These are phyloP conservation scores for Candida suzukii DNA, from an alignment of 805 yeast genomes.

Conservation along the genomic window DNA sequence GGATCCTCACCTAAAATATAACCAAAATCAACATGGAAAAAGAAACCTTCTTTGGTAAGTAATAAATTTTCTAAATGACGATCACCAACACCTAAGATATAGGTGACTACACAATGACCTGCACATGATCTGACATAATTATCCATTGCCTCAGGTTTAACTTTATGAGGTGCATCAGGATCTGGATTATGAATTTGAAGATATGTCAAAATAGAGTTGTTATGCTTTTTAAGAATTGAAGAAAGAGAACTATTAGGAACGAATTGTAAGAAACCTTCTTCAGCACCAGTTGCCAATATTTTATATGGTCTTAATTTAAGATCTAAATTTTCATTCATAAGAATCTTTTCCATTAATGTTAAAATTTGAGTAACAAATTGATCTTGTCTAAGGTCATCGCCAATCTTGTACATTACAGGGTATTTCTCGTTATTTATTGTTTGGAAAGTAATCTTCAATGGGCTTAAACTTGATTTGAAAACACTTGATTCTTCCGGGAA, in stretches of 20 bases:
- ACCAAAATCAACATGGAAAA: slow-evolving; percentile 98
- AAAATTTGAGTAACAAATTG: slow-evolving; percentile 95
- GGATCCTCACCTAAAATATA: slow-evolving; percentile 96
- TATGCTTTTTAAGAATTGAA: slow-evolving; percentile 62
- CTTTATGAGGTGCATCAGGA: slow-evolving; percentile 34
- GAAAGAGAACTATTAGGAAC: slow-evolving; percentile 91
- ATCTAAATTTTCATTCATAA: slow-evolving; percentile 86
- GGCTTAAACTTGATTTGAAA: slow-evolving; percentile 86
- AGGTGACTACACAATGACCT: slow-evolving; percentile 95
- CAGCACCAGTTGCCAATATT: slow-evolving; percentile 83
- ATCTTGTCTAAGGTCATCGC: slow-evolving; percentile 94
- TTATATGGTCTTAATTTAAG: slow-evolving; percentile 81
- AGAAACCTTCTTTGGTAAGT: slow-evolving; percentile 70
- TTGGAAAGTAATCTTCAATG: slow-evolving; percentile 74
- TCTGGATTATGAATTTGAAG: slow-evolving; percentile 63
- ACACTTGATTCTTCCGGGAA: slow-evolving; percentile 76
- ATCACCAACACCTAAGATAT: slow-evolving; percentile 93
- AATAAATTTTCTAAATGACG: slow-evolving; percentile 89
- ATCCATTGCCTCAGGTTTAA: slow-evolving; percentile 72
- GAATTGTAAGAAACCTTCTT: slow-evolving; percentile 90
- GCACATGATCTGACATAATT: slow-evolving; percentile 93
- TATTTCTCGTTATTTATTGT: slow-evolving; percentile 49
- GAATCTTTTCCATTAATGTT: slow-evolving; percentile 79
- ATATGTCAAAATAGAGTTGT: slow-evolving; percentile 66
- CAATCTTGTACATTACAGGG: slow-evolving; percentile 87